These are phyloP conservation scores for Casuarina glauca DNA, from an alignment of 306 rosid genomes.

Conservation along the genomic window DNA sequence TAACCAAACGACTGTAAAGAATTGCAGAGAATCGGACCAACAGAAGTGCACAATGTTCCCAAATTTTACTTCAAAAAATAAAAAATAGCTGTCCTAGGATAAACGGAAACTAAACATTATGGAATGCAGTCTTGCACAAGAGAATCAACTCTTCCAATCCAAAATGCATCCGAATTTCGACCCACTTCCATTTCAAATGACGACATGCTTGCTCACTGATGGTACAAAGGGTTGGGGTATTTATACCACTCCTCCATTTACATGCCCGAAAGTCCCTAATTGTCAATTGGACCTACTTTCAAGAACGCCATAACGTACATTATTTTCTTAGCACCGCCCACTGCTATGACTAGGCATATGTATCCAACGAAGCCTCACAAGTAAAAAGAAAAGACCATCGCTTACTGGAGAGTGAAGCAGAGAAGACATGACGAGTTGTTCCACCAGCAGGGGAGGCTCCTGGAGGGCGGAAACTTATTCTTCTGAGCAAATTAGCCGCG, in stretches of 20 bases:
- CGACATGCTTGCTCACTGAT: neutral
- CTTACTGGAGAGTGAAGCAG: conserved; percentile 41
- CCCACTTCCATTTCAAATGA: neutral
- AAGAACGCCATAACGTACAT: neutral
- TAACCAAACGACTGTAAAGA: too few species aligned
- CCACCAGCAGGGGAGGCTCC: conserved; percentile 15
- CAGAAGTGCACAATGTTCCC: neutral
- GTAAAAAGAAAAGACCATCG: neutral
- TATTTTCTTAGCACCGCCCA: neutral
- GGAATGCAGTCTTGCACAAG: neutral
- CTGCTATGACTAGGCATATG: neutral
- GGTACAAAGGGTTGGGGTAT: neutral
- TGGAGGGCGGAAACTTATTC: conserved; percentile 38
- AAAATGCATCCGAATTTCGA: neutral
- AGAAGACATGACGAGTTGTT: conserved; percentile 18
- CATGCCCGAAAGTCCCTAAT: neutral
- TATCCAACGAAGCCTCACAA: neutral
- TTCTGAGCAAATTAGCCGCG: conserved; percentile 38
- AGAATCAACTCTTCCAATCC: neutral
- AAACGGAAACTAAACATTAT: neutral
- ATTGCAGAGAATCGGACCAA: neutral
- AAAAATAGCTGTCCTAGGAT: neutral
- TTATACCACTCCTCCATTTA: neutral
- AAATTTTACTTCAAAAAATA: too few species aligned
- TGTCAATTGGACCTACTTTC: neutral